Percentiles rank a stretch among this genome's conserved stretches.
Evolutionary conservation across 2,329 filamentous ascomycete species (phyloP).

Genomic region (Alternaria postmessia): DNA sequence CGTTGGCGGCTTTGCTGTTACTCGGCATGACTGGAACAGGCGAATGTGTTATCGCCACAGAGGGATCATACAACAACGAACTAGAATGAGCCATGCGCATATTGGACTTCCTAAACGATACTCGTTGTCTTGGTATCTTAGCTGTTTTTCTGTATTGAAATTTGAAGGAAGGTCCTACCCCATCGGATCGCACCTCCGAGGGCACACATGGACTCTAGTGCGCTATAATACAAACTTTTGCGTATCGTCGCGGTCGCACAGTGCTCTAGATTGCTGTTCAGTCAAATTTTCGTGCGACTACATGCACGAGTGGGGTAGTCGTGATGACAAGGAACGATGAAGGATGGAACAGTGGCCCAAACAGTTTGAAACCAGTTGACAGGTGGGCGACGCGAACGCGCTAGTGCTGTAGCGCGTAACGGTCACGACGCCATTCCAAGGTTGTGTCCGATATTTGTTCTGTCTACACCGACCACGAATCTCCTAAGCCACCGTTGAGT

Average conservation of each 20-base stretch:
- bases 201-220: neutral
- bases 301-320: neutral
- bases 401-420: neutral
- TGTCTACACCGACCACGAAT: neutral
- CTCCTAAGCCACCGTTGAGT: neutral
- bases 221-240: neutral
- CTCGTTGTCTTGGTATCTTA: constrained; percentile 3
- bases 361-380: neutral
- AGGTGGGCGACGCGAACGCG: neutral
- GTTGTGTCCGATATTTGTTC: neutral
- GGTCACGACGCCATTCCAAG: neutral
- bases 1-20: neutral
- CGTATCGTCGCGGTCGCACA: neutral
- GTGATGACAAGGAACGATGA: constrained; percentile 4
- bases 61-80: neutral
- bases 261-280: neutral
- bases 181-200: constrained; percentile 5
- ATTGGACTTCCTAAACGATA: neutral
- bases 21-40: neutral
- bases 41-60: neutral
- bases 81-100: neutral
- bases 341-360: neutral
- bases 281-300: neutral
- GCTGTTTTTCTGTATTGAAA: neutral
- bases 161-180: constrained; percentile 1